Base-by-base conservation (phyloP, 208 protist genomes). In the Trichomonas tenax region DNA sequence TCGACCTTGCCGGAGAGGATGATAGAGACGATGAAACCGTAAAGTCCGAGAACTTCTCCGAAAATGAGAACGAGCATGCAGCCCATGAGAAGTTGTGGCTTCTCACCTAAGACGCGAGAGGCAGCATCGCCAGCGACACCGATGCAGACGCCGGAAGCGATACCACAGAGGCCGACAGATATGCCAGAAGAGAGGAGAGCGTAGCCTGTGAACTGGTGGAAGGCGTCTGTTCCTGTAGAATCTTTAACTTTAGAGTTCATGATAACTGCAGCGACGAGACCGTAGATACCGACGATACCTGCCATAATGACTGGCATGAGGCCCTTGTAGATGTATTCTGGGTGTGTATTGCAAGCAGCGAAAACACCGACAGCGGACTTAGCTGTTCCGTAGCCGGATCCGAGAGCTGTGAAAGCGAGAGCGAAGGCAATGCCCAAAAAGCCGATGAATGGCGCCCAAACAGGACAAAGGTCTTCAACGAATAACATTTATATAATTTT, bases 221-320 rank as follows among this genome's bases (percentile, higher is more conserved):
- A 96, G 26, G 8, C 21, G 46, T 14, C 46, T 15, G 3, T 51
- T 51, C 46, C 14, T 34, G 8, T 11, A 63, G 4, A 0, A 40
- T 51, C 90, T 72, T 72, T 96, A 44, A 82, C 49, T 41, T 9
- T 40, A 36, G 93, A 2, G 44, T 38, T 38, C 11, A 96, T 44
- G 40, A 96, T 96, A 82, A 96, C 63, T 23, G 93, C 48, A 9
- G 93, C 41, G 41, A 96, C 63, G n/a, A 96, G 48, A 17, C 93
- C 93, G 31, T 96, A 96, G 31, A 96, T 63, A 96, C 93, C 93
- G 36, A 96, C 93, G 48, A 96, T 96, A 82, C 93, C 93, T 46
- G 93, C 51, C 93, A 96, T 96, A 84, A 96, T 63, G 17, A 96
- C 63, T 63, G 48, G 93, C 93, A 82, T 96, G 3, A 96, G 26